Conservation (phyloP, 768 basidiomycete genomes). For the Suillus subalutaceus region DNA sequence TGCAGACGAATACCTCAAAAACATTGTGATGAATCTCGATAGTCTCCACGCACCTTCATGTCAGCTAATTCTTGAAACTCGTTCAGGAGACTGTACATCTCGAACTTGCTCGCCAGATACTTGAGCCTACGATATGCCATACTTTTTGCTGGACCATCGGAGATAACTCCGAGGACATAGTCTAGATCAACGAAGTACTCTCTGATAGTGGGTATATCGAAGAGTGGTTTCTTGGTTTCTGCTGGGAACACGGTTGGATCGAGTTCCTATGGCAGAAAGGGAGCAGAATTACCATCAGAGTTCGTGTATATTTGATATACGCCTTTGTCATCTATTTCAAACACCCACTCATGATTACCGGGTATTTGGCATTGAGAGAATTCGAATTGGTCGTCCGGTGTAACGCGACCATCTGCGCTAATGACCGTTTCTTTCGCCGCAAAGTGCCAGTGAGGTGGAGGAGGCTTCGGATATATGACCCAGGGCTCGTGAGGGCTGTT, state of each 20-base stretch:
- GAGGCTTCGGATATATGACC: slow-evolving; percentile 91
- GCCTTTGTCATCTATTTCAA: slow-evolving; percentile 82
- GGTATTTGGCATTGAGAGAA: slow-evolving; percentile 80
- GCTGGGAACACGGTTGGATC: slow-evolving; percentile 13
- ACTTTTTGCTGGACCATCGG: slow-evolving; percentile 95
- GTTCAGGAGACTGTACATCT: slow-evolving; percentile 89
- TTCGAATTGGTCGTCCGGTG: slow-evolving; percentile 52
- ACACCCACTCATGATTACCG: slow-evolving; percentile 60
- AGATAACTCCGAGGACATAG: slow-evolving; percentile 85
- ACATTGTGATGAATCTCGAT: background rate
- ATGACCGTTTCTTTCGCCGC: slow-evolving; percentile 50
- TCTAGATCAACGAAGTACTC: slow-evolving; percentile 98
- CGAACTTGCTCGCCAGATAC: slow-evolving; percentile 92
- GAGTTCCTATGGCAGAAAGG: background rate
- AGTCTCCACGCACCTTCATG: slow-evolving; percentile 78
- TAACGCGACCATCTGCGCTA: slow-evolving; percentile 39
- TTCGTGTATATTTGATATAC: slow-evolving; percentile 83
- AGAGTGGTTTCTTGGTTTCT: slow-evolving; percentile 57
- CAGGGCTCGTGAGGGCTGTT: slow-evolving; percentile 57
- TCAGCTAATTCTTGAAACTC: slow-evolving; percentile 93
- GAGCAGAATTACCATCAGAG: slow-evolving; percentile 10
- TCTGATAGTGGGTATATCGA: slow-evolving; percentile 79
- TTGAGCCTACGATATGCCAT: slow-evolving; percentile 91
- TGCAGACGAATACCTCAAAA: slow-evolving; percentile 8
- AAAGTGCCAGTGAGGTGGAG: slow-evolving; percentile 97